Evolutionary conservation across 2,329 filamentous ascomycete species (phyloP).

Genomic region (Albifimbria verrucaria): DNA sequence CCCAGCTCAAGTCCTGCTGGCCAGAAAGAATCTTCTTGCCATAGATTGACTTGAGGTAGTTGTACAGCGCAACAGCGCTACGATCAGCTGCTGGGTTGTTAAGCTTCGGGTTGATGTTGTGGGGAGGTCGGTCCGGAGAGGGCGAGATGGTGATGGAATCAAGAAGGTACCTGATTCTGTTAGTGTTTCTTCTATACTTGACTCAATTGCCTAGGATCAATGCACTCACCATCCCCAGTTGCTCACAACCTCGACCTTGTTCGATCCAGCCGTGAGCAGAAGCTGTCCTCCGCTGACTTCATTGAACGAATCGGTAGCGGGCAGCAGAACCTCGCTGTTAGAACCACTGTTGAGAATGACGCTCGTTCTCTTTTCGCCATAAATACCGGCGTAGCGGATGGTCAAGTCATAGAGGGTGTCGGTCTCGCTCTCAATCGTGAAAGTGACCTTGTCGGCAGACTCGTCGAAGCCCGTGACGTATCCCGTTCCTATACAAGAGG

Average conservation of each 20-base stretch:
- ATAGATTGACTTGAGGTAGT: conserved; percentile 40
- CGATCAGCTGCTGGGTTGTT: conserved; percentile 34
- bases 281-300: conserved; percentile 40
- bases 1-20: conserved; percentile 40
- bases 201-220: too few species aligned
- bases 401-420: conserved; percentile 40
- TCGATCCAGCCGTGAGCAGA: conserved; percentile 37
- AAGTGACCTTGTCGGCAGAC: conserved; percentile 38
- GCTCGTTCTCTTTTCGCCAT: conserved; percentile 42
- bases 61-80: conserved; percentile 34
- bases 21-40: conserved; percentile 45
- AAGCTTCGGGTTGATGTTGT: conserved; percentile 34
- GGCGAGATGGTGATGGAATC: conserved; percentile 39
- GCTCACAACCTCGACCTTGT: conserved; percentile 42
- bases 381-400: conserved; percentile 41
- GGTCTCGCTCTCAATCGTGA: conserved; percentile 31
- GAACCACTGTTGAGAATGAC: conserved; percentile 40
- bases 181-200: too few species aligned
- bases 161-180: conserved; percentile 33
- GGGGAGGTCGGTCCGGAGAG: conserved; percentile 30
- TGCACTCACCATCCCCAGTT: conserved; percentile 44
- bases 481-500: conserved; percentile 31
- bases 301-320: conserved; percentile 33
- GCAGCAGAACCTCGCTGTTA: conserved; percentile 36
- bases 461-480: conserved; percentile 45